These are phyloP conservation scores for Pythium dissimile DNA, from an alignment of 352 stramenopile species.

Conservation along the genomic window DNA sequence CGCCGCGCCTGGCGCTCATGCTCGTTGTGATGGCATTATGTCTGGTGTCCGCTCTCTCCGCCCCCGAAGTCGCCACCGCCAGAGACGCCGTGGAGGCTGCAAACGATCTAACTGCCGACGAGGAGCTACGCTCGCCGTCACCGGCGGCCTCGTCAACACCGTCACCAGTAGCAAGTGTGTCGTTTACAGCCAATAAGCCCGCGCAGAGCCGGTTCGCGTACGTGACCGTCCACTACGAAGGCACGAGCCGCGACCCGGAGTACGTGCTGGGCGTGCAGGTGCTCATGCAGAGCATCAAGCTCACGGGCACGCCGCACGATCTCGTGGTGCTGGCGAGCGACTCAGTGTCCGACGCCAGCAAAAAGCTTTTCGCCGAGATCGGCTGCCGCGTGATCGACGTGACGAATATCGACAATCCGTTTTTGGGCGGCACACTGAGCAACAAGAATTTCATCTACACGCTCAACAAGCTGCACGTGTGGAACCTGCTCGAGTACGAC, in stretches of 20 bases:
- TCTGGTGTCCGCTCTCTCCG: neutral
- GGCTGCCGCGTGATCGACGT: constrained; percentile 83
- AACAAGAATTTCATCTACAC: constrained; percentile 91
- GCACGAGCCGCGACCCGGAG: constrained; percentile 74
- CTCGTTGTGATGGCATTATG: neutral
- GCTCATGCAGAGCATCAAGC: constrained; percentile 85
- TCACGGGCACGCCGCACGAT: constrained; percentile 77
- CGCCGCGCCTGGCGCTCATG: neutral
- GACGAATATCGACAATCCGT: constrained; percentile 87
- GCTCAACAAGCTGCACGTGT: constrained; percentile 89
- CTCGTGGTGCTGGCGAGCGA: constrained; percentile 84
- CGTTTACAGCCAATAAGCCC: constrained; percentile 24
- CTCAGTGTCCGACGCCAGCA: constrained; percentile 75
- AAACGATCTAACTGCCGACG: neutral
- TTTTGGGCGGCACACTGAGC: constrained; percentile 58
- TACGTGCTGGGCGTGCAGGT: constrained; percentile 84
- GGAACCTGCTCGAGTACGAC: constrained; percentile 89
- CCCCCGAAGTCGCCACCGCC: neutral
- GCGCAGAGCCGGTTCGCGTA: constrained; percentile 70
- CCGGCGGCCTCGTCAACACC: constrained; percentile 1
- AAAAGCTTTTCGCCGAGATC: constrained; percentile 73
- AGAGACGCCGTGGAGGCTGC: neutral
- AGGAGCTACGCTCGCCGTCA: neutral
- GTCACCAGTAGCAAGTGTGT: constrained; percentile 7
- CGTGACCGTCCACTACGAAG: constrained; percentile 86